phyloP scores from a whole-genome alignment of 208 protist species.

The Tritrichomonas musculus region DNA sequence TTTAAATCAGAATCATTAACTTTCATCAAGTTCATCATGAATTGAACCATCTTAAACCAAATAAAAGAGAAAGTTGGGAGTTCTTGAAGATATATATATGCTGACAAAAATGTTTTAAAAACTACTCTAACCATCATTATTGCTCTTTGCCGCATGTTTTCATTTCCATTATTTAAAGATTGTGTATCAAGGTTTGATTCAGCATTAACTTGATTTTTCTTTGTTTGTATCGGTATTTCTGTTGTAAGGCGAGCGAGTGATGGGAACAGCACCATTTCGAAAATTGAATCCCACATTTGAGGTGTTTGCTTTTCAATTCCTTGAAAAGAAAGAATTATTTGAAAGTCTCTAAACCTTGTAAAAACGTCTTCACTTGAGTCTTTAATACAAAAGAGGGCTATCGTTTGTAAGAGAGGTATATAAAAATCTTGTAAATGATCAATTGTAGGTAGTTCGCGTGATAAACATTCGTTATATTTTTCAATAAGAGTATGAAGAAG shows the following conservation, averaged over 20 bases:
- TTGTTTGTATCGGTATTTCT: neutral
- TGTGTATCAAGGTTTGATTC: too few species aligned
- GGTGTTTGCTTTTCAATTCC: neutral
- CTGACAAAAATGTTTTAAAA: neutral
- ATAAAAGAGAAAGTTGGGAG: neutral
- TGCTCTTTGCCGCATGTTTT: neutral
- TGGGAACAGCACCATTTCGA: neutral
- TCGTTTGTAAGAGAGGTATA: neutral
- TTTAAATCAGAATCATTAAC: neutral
- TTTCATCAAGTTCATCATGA: neutral
- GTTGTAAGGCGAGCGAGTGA: neutral
- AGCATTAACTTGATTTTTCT: neutral
- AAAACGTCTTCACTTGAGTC: neutral
- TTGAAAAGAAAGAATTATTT: neutral
- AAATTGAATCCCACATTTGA: neutral
- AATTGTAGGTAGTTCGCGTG: neutral
- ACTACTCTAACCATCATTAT: neutral
- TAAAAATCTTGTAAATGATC: neutral
- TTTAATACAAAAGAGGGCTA: neutral
- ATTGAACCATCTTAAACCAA: conserved; percentile 31
- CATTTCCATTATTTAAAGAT: too few species aligned
- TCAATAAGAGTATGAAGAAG: neutral
- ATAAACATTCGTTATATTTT: too few species aligned
- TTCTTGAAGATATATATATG: neutral
- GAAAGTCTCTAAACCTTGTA: neutral